Conservation (phyloP, 768 basidiomycete species). For the Suillus hirtellus region DNA sequence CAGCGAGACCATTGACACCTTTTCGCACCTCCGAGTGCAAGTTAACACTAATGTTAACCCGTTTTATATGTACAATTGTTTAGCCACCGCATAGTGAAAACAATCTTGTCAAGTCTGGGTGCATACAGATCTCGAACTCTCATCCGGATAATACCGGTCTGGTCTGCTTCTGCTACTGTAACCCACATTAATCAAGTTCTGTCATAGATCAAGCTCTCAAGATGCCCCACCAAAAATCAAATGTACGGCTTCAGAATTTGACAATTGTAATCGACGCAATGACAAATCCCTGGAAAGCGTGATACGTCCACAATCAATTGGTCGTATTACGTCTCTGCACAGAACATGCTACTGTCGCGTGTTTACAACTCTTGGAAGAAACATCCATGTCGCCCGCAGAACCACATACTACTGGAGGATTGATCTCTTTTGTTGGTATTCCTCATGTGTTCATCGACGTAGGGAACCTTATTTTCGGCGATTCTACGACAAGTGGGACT, state of each 20-base stretch:
- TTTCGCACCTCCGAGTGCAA: not conserved
- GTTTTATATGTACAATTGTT: too few relatives aligned
- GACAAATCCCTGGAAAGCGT: not conserved
- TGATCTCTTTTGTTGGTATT: conserved; percentile 61
- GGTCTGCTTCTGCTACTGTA: not conserved
- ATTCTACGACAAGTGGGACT: conserved; percentile 67
- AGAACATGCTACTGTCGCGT: not conserved
- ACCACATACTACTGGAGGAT: not conserved
- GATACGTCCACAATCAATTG: not conserved
- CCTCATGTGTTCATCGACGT: conserved; percentile 74
- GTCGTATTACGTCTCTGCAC: not conserved
- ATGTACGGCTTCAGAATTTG: not conserved
- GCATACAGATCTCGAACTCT: too few relatives aligned
- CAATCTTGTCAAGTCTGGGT: not conserved
- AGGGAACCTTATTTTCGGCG: conserved; percentile 70
- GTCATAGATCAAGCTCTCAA: not conserved
- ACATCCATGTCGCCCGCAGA: not conserved
- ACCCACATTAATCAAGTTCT: too few relatives aligned
- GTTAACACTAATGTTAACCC: not conserved
- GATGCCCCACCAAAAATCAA: not conserved
- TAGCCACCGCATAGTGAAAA: too few relatives aligned
- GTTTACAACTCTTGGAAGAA: not conserved
- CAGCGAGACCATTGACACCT: not conserved
- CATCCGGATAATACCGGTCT: not conserved
- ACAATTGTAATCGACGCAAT: not conserved